phyloP scores from a whole-genome alignment of 345 rosid genomes.

The Aegle marmelos region DNA sequence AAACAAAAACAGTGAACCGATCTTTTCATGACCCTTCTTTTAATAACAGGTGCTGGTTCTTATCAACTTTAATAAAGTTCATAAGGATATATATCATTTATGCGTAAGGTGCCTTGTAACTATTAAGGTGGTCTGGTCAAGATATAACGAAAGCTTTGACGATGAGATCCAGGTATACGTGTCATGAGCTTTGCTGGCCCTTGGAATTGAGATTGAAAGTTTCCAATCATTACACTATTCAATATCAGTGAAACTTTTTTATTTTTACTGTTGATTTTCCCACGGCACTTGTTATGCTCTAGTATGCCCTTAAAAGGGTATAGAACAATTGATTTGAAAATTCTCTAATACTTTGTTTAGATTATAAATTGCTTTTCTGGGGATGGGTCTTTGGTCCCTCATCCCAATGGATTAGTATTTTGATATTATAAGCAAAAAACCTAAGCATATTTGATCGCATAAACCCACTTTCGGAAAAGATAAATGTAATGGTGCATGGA shows the following conservation, averaged over 20 bases:
- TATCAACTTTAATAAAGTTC: constrained; percentile 34
- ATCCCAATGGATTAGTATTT: background rate
- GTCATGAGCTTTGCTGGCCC: constrained; percentile 12
- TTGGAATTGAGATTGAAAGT: background rate
- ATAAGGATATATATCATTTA: background rate
- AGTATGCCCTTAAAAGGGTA: background rate
- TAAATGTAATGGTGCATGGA: constrained; percentile 21
- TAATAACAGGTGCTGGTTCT: constrained; percentile 14
- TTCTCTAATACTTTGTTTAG: background rate
- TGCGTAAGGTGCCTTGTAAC: constrained; percentile 6
- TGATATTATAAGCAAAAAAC: background rate
- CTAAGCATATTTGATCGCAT: background rate
- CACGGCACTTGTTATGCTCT: background rate
- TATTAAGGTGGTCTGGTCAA: constrained; percentile 13
- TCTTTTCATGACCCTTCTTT: constrained; percentile 2
- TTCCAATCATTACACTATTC: constrained; percentile 23
- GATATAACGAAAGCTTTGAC: constrained; percentile 14
- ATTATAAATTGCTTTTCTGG: background rate
- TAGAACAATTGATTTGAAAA: background rate
- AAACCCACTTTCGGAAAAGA: constrained; percentile 10
- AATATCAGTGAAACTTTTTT: background rate
- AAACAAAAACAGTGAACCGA: background rate
- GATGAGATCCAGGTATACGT: constrained; percentile 14
- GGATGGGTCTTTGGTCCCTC: background rate
- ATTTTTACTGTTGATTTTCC: constrained; percentile 1